A percentile compares a stretch with the other conserved stretches of the same genome.
Evolutionary conservation across 1,284 basidiomycete genomes (phyloP).

Genomic region (Lignosus rhinocerotis): DNA sequence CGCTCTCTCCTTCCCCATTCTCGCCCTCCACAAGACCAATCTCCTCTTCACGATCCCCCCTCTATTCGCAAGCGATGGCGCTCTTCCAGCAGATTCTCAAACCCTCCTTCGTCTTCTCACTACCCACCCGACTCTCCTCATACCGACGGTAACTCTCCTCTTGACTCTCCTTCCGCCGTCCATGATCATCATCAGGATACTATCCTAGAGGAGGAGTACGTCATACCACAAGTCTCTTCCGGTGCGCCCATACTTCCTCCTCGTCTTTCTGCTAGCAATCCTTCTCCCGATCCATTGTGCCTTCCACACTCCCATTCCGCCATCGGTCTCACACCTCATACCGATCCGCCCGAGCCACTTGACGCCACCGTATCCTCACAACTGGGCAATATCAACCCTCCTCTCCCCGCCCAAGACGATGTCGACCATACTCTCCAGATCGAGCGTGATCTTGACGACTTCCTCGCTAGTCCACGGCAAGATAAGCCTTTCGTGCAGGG

Average conservation of each 20-base stretch:
- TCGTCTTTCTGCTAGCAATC: not conserved
- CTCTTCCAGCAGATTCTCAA: constrained; percentile 39
- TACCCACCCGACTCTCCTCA: constrained; percentile 16
- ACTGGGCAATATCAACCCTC: not conserved
- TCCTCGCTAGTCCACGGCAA: constrained; percentile 11
- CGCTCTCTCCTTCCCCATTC: constrained; percentile 23
- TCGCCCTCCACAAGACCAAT: constrained; percentile 18
- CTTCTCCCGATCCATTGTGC: not conserved
- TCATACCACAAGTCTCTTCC: constrained; percentile 4
- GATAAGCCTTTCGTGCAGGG: constrained; percentile 16
- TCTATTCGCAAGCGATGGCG: constrained; percentile 40
- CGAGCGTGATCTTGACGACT: constrained; percentile 21
- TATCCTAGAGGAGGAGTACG: constrained; percentile 4
- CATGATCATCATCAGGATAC: constrained; percentile 12
- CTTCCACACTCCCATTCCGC: not conserved
- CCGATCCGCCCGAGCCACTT: not conserved
- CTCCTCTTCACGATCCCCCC: constrained; percentile 11
- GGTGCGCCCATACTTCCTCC: constrained; percentile 3
- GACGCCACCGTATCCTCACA: not conserved
- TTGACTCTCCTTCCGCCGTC: not conserved
- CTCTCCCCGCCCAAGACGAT: not conserved
- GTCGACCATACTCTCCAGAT: constrained; percentile 12
- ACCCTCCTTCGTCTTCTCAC: constrained; percentile 19
- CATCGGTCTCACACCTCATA: not conserved
- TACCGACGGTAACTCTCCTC: constrained; percentile 2